These are phyloP conservation scores for Fusarium tupiense DNA, from an alignment of 2,329 filamentous ascomycete species.

Conservation along the genomic window DNA sequence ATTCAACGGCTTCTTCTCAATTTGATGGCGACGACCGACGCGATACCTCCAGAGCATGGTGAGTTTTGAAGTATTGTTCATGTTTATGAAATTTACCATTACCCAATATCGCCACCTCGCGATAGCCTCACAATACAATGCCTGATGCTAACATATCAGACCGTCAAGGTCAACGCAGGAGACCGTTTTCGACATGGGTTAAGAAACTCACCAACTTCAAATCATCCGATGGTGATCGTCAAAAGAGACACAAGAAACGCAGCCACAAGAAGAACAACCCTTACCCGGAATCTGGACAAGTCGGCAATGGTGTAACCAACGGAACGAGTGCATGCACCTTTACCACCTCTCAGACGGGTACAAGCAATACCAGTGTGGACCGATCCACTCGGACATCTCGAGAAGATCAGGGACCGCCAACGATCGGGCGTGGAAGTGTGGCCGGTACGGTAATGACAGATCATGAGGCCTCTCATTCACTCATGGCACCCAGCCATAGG, in stretches of 20 bases:
- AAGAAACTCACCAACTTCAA: slow-evolving; percentile 93
- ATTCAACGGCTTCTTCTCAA: slow-evolving; percentile 4
- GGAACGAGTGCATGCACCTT: slow-evolving; percentile 63
- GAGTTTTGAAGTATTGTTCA: neutral
- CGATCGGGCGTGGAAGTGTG: slow-evolving; percentile 75
- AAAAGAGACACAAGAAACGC: slow-evolving; percentile 62
- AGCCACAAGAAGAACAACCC: slow-evolving; percentile 83
- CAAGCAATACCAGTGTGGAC: slow-evolving; percentile 63
- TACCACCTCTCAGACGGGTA: slow-evolving; percentile 63
- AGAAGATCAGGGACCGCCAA: slow-evolving; percentile 66
- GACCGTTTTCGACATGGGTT: slow-evolving; percentile 93
- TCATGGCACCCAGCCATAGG: slow-evolving; percentile 78
- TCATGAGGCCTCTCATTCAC: slow-evolving; percentile 77
- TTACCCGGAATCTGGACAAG: slow-evolving; percentile 83
- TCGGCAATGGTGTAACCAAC: slow-evolving; percentile 49
- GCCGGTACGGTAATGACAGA: slow-evolving; percentile 88
- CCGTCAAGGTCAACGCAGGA: slow-evolving; percentile 73
- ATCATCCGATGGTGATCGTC: slow-evolving; percentile 66
- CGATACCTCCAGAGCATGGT: slow-evolving; percentile 42
- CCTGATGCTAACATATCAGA: slow-evolving; percentile 62
- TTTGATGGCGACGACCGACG: slow-evolving; percentile 44
- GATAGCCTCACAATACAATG: slow-evolving; percentile 3
- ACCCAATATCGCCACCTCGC: slow-evolving; percentile 10
- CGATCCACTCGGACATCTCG: slow-evolving; percentile 69
- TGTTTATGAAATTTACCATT: neutral